Conservation (phyloP, 495 filamentous ascomycete species). For the Annulohypoxylon maeteangense region DNA sequence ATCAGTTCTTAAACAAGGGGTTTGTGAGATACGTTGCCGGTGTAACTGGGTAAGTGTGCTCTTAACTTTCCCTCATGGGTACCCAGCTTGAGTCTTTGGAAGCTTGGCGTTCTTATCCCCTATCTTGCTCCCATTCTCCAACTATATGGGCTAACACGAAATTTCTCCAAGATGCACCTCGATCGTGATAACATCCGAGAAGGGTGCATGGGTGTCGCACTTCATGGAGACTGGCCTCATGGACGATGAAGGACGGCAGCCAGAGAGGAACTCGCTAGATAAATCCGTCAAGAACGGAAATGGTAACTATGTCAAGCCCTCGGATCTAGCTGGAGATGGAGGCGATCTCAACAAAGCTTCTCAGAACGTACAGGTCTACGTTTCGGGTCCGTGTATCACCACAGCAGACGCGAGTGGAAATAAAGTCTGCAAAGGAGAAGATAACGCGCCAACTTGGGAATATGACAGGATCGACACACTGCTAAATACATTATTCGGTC, state of each 20-base stretch:
- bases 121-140: neutral
- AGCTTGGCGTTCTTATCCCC: neutral
- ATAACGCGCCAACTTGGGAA: neutral
- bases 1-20: neutral
- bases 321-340: neutral
- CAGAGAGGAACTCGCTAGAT: neutral
- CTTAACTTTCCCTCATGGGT: neutral
- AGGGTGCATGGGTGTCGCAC: conserved; percentile 1
- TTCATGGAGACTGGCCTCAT: conserved; percentile 1
- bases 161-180: neutral
- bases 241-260: neutral
- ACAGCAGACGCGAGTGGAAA: neutral
- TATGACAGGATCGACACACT: neutral
- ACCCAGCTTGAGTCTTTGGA: neutral
- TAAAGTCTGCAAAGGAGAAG: neutral
- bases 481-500: neutral
- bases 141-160: neutral
- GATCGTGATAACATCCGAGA: neutral
- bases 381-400: neutral
- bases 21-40: neutral
- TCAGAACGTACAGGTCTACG: neutral
- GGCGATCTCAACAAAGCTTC: neutral
- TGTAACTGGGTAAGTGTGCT: neutral
- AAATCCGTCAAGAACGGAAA: neutral
- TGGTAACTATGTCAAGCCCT: neutral